These are phyloP conservation scores for Cerioporus squamosus DNA, from an alignment of 1,284 basidiomycete species.

Conservation along the genomic window DNA sequence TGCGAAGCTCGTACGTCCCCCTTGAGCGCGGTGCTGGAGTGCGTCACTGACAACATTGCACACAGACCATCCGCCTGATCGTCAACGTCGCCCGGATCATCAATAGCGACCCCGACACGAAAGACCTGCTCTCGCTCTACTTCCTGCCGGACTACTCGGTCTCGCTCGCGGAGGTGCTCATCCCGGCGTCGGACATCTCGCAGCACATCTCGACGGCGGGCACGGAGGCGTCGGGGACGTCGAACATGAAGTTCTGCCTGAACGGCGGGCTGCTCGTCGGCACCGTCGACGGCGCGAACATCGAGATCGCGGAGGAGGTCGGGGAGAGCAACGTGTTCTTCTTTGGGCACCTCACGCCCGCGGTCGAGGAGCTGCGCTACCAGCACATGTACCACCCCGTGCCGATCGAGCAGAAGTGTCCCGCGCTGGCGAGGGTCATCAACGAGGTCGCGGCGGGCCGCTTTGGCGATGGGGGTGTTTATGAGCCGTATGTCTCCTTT, in stretches of 20 bases:
- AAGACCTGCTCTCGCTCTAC: conserved; percentile 80
- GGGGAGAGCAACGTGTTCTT: conserved; percentile 80
- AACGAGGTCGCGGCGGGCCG: conserved; percentile 71
- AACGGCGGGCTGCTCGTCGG: conserved; percentile 88
- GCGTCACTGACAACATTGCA: neutral
- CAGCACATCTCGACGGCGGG: conserved; percentile 96
- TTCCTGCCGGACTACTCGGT: conserved; percentile 92
- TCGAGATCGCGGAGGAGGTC: conserved; percentile 93
- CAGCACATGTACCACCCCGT: conserved; percentile 83
- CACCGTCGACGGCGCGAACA: conserved; percentile 90
- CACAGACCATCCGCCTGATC: conserved; percentile 87
- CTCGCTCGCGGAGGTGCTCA: conserved; percentile 87
- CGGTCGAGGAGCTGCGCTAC: conserved; percentile 84
- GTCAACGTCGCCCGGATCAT: conserved; percentile 86
- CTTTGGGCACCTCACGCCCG: conserved; percentile 81
- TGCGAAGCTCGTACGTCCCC: conserved; percentile 65
- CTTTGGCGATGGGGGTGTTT: conserved; percentile 79
- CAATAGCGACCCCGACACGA: conserved; percentile 87
- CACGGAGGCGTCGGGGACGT: conserved; percentile 87
- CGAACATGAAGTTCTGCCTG: conserved; percentile 93
- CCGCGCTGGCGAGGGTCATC: conserved; percentile 75
- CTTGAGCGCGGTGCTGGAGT: neutral
- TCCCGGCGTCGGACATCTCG: conserved; percentile 89
- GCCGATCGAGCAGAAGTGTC: conserved; percentile 81
- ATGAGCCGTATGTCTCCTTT: conserved; percentile 74